Evolutionary conservation across 1,139 yeast genomes (phyloP), one percentile per base, ranked within the genome.

Genomic region (Protomyces gravidus): DNA sequence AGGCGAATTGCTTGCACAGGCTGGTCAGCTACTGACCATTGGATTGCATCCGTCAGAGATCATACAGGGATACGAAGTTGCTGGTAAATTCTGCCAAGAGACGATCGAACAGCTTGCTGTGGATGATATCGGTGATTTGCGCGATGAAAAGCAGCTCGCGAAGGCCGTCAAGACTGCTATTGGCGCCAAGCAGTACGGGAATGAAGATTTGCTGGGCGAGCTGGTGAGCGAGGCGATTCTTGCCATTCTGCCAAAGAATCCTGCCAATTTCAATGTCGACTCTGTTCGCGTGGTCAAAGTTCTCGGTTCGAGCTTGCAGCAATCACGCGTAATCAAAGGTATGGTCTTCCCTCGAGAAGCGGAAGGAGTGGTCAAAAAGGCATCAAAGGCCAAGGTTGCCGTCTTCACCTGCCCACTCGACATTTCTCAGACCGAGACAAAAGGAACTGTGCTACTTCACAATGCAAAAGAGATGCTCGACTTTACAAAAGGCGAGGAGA

Each of bases 281-380:
- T 86, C 89, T 61, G 81, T 92, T 63, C 83, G 98, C 71, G 97
- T 92, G 30, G 98, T 92, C 53, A 92, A 92, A 75, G 86, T 92
- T 67, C 88, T 92, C 96, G 98, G 98, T 62, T 80, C 95, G 23
- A 79, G 94, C 60, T 77, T 94, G 67, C 75, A 78, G 36, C 79
- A 80, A 67, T 86, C 95, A 7, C 79, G 80, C 67, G 98, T 94
- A 60, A 78, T 94, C 66, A 88, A 87, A 74, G 98, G 98, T 67
- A 92, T 92, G 98, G 97, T 94, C 45, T 92, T 94, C 79, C 95
- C 96, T 67, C 81, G 95, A 69, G 96, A 89, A 72, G 97, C 98
- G 11, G 97, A 92, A 72, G 96, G 97, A 15, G 83, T 82, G 65
- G 75, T 90, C 60, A 88, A 88, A 73, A 80, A 83, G 65, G 76